A percentile compares a stretch with the other conserved stretches of the same genome.
Evolutionary conservation across 116 monocot genomes (phyloP).

Genomic region (Papilionanthe hybrid): DNA sequence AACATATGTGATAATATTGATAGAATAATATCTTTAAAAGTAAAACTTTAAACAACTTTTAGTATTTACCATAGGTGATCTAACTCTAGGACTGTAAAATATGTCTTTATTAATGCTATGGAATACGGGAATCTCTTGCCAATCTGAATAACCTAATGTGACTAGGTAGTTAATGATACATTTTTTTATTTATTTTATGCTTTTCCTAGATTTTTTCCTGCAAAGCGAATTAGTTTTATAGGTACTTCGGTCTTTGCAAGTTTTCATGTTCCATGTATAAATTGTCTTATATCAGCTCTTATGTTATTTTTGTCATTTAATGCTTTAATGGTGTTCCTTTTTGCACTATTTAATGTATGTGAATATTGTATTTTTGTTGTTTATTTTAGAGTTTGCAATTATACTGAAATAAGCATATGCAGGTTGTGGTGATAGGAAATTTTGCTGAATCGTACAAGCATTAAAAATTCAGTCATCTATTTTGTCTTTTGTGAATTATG

Average conservation of each 20-base stretch:
- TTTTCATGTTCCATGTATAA: background rate
- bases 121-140: background rate
- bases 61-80: no score
- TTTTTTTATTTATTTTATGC: background rate
- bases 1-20: no score
- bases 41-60: no score
- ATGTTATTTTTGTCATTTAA: background rate
- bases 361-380: background rate
- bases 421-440: slow-evolving; percentile 79
- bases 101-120: background rate
- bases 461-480: slow-evolving; percentile 33
- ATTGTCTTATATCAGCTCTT: background rate
- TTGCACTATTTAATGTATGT: background rate
- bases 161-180: background rate
- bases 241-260: background rate
- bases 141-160: background rate
- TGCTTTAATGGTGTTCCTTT: background rate
- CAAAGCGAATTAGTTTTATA: background rate
- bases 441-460: slow-evolving; percentile 64
- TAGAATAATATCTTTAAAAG: no score
- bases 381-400: background rate
- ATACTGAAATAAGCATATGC: slow-evolving; percentile 5
- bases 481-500: slow-evolving; percentile 48
- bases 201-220: background rate
- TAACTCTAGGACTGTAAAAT: no score